These are phyloP conservation scores for Vitis hybrid DNA, from an alignment of 177 flowering plant species.

Conservation along the genomic window DNA sequence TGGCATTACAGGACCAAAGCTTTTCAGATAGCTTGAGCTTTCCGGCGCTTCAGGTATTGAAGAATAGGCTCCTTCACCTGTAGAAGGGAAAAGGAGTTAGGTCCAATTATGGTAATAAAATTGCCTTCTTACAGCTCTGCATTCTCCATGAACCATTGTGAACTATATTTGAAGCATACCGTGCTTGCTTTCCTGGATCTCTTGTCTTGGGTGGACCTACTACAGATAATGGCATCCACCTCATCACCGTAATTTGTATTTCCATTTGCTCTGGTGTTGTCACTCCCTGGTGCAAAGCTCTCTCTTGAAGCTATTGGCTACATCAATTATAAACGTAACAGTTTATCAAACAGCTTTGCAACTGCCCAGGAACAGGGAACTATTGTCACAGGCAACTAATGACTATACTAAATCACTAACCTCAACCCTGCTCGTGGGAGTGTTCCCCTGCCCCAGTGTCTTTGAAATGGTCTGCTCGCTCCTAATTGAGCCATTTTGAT, in stretches of 20 bases:
- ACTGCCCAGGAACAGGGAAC: too few species aligned
- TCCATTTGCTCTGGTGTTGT: conserved; percentile 29
- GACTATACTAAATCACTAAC: conserved; percentile 20
- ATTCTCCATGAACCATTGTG: background rate
- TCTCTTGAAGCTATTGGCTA: conserved; percentile 87
- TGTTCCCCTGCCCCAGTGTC: conserved; percentile 40
- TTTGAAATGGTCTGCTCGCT: conserved; percentile 47
- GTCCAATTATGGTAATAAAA: background rate
- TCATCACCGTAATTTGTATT: conserved; percentile 29
- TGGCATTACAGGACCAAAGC: background rate
- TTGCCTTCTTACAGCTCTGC: background rate
- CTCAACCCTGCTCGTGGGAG: conserved; percentile 76
- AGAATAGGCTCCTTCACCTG: conserved; percentile 91
- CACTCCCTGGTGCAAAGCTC: conserved; percentile 54
- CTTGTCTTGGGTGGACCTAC: conserved; percentile 64
- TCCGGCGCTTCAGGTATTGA: conserved; percentile 76
- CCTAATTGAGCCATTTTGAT: conserved; percentile 40
- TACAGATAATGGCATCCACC: conserved; percentile 34
- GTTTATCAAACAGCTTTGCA: background rate
- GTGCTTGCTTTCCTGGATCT: conserved; percentile 72
- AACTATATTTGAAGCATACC: conserved; percentile 36
- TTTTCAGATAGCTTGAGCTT: conserved; percentile 43
- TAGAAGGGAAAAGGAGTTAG: background rate
- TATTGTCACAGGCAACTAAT: background rate
- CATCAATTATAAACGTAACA: conserved; percentile 7